A percentile compares a stretch with the other conserved stretches of the same genome.
Evolutionary conservation across 2,329 filamentous ascomycete species (phyloP).

Genomic region (Fusarium sambucinum): DNA sequence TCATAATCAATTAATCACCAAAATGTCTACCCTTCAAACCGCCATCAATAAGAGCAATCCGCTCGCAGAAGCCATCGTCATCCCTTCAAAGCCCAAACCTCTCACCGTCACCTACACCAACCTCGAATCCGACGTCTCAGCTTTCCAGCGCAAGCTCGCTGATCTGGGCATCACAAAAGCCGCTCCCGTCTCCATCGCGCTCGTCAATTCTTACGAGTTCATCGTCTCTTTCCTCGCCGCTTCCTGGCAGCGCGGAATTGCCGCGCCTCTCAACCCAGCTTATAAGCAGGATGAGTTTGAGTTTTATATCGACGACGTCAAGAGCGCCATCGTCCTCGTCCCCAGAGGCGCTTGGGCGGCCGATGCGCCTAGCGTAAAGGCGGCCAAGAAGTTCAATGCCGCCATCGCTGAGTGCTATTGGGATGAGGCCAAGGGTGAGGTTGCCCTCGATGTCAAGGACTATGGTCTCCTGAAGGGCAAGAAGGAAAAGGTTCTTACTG

Average conservation of each 20-base stretch:
- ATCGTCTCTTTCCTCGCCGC: constrained; percentile 88
- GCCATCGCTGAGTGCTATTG: constrained; percentile 91
- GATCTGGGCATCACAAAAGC: constrained; percentile 76
- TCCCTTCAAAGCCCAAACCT: constrained; percentile 72
- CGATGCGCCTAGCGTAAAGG: constrained; percentile 78
- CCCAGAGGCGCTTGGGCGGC: constrained; percentile 76
- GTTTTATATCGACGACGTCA: constrained; percentile 91
- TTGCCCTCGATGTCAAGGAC: constrained; percentile 83
- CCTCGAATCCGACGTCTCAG: constrained; percentile 72
- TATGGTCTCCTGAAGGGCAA: constrained; percentile 71
- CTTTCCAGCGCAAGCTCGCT: constrained; percentile 83
- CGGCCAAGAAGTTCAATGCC: constrained; percentile 81
- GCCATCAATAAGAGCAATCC: constrained; percentile 60
- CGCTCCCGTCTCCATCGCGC: constrained; percentile 83
- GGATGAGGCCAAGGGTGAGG: constrained; percentile 72
- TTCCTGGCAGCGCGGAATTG: constrained; percentile 85
- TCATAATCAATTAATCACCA: constrained; percentile 6
- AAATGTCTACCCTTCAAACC: constrained; percentile 59
- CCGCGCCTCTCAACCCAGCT: constrained; percentile 86
- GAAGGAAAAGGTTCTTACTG: constrained; percentile 56
- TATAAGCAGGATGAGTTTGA: constrained; percentile 94
- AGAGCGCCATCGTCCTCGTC: constrained; percentile 81
- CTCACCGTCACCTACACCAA: constrained; percentile 77
- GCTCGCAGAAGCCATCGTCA: constrained; percentile 73
- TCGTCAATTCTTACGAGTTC: constrained; percentile 88